These are phyloP conservation scores for Ophiosphaerella herpotricha DNA, from an alignment of 2,329 filamentous ascomycete genomes.

Conservation along the genomic window DNA sequence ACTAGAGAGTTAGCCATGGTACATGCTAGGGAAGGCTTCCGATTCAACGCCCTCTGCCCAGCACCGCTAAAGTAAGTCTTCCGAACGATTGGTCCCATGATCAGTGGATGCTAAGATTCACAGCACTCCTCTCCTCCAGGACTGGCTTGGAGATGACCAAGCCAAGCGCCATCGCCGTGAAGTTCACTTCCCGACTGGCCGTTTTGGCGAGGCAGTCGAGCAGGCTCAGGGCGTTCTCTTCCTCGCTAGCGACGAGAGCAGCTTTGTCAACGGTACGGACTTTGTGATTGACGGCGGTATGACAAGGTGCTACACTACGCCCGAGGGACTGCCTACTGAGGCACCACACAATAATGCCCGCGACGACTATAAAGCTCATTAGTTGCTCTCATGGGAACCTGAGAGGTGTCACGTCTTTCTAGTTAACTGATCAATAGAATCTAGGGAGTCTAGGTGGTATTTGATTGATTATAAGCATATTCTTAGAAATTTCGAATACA, in stretches of 20 bases:
- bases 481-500: too few species aligned
- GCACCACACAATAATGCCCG: constrained; percentile 57
- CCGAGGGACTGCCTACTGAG: constrained; percentile 60
- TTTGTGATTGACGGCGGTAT: constrained; percentile 96
- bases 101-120: constrained; percentile 17
- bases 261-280: constrained; percentile 88
- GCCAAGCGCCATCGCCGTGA: constrained; percentile 81
- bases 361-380: not conserved
- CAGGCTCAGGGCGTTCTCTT: constrained; percentile 90
- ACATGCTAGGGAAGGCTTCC: constrained; percentile 84
- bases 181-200: constrained; percentile 84
- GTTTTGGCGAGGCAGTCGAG: constrained; percentile 92
- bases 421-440: not conserved
- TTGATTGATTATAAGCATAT: not conserved
- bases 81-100: not conserved
- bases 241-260: constrained; percentile 83
- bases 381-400: not conserved
- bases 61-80: constrained; percentile 76
- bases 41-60: constrained; percentile 90
- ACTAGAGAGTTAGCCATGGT: constrained; percentile 91
- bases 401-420: not conserved
- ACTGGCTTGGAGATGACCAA: constrained; percentile 88
- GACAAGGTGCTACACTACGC: constrained; percentile 82
- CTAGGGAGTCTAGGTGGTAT: constrained; percentile 2
- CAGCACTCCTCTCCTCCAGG: constrained; percentile 83